A percentile compares a stretch with the other conserved stretches of the same genome.
Evolutionary conservation across 2,329 filamentous ascomycete genomes (phyloP).

Genomic region (Hypocreales sp.): DNA sequence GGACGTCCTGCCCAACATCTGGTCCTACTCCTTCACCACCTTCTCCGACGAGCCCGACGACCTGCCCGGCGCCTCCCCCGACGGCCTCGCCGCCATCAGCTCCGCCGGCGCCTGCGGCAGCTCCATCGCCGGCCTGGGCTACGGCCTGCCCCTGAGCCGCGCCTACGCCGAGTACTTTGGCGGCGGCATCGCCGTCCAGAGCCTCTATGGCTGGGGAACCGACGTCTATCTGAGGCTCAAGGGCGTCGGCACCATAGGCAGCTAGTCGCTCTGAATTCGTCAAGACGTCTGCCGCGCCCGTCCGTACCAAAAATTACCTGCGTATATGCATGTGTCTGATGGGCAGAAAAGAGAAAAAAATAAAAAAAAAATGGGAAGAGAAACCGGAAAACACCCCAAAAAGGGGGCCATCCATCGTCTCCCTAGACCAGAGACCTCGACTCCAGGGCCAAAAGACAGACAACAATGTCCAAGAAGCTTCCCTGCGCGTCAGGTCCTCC

Average conservation of each 20-base stretch:
- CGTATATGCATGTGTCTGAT: no score
- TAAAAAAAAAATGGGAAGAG: no score
- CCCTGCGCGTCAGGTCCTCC: no score
- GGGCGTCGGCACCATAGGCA: slow-evolving; percentile 40
- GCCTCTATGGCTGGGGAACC: slow-evolving; percentile 80
- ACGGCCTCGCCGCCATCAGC: slow-evolving; percentile 60
- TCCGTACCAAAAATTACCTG: no score
- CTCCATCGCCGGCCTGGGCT: slow-evolving; percentile 84
- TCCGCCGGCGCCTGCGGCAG: slow-evolving; percentile 56
- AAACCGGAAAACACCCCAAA: no score
- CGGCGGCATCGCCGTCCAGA: slow-evolving; percentile 89
- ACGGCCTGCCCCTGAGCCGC: slow-evolving; percentile 76
- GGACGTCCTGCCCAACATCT: slow-evolving; percentile 72
- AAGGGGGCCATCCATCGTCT: no score
- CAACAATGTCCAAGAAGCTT: no score
- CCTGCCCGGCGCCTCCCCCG: slow-evolving; percentile 21
- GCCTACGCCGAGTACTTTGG: slow-evolving; percentile 98
- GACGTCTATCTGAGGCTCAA: slow-evolving; percentile 53
- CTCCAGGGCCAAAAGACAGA: no score
- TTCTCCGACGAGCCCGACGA: slow-evolving; percentile 50
- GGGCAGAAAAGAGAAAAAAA: no score
- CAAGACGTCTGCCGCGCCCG: no score
- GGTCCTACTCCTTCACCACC: slow-evolving; percentile 96
- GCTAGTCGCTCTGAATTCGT: not conserved
- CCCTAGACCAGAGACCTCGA: no score